phyloP scores from a whole-genome alignment of 179 eudicot genomes.

The Carnegiea gigantea region DNA sequence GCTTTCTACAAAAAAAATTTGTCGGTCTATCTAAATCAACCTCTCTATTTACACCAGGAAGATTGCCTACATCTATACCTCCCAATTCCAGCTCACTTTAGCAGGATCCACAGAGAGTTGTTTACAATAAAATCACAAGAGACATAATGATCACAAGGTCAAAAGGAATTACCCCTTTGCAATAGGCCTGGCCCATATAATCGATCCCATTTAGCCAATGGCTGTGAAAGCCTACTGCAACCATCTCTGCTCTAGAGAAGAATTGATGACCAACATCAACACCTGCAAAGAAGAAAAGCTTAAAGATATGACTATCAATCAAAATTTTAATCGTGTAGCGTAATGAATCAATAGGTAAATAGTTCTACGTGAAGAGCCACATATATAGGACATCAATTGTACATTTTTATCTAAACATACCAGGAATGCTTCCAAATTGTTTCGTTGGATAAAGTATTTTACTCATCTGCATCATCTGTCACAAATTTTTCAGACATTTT shows the following conservation, averaged over 20 bases:
- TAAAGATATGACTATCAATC: neutral
- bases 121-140: neutral
- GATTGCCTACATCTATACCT: no score
- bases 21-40: no score
- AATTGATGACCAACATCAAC: slow-evolving; percentile 96
- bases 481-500: neutral
- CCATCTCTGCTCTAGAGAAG: slow-evolving; percentile 97
- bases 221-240: slow-evolving; percentile 73
- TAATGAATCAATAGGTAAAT: neutral
- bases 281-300: slow-evolving; percentile 42
- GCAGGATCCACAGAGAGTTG: no score
- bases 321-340: neutral
- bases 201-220: slow-evolving; percentile 96
- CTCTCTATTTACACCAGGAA: no score
- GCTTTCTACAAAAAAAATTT: no score
- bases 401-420: slow-evolving; percentile 20
- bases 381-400: neutral
- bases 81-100: no score
- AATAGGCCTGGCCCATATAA: slow-evolving; percentile 49
- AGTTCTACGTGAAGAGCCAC: neutral
- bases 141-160: neutral
- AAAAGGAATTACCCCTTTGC: slow-evolving; percentile 37
- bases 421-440: slow-evolving; percentile 52
- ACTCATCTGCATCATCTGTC: slow-evolving; percentile 45
- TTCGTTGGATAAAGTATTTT: slow-evolving; percentile 37